These are phyloP conservation scores for Cystobasidium tubakii DNA, from an alignment of 768 basidiomycete genomes.

Conservation along the genomic window DNA sequence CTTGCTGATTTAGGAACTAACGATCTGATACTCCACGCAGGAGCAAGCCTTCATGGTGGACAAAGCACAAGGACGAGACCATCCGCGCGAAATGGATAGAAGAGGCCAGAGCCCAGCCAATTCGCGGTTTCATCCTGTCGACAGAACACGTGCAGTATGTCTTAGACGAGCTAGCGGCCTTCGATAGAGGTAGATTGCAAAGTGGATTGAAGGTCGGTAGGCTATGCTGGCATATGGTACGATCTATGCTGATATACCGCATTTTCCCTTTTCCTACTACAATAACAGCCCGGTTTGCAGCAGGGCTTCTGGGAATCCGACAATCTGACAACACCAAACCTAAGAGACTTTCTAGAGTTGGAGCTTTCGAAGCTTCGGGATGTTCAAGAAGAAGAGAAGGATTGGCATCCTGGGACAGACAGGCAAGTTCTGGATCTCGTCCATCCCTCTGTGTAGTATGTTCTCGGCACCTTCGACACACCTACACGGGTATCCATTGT, in stretches of 20 bases:
- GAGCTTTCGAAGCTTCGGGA: background rate
- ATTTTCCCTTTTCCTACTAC: background rate
- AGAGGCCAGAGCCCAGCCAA: background rate
- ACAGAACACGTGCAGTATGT: conserved; percentile 4
- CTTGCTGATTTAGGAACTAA: background rate
- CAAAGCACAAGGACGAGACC: background rate
- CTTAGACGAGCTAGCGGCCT: conserved; percentile 10
- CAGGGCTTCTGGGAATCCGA: conserved; percentile 17
- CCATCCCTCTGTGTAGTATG: conserved; percentile 51
- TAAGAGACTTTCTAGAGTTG: background rate
- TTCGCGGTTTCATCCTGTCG: background rate
- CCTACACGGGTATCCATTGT: too few species aligned
- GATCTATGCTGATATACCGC: too few species aligned
- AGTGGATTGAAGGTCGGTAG: background rate
- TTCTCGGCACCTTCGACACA: background rate
- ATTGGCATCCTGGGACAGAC: conserved; percentile 56
- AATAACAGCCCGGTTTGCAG: background rate
- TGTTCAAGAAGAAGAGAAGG: conserved; percentile 47
- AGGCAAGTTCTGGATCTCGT: conserved; percentile 54
- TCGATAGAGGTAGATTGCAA: background rate
- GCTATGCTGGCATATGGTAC: too few species aligned
- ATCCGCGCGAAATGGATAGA: conserved; percentile 9
- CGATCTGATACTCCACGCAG: background rate
- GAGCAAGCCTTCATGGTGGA: conserved; percentile 20
- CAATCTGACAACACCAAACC: background rate